Evolutionary conservation across 2,329 filamentous ascomycete genomes (phyloP).

Genomic region (Ceratocystis lukuohia): DNA sequence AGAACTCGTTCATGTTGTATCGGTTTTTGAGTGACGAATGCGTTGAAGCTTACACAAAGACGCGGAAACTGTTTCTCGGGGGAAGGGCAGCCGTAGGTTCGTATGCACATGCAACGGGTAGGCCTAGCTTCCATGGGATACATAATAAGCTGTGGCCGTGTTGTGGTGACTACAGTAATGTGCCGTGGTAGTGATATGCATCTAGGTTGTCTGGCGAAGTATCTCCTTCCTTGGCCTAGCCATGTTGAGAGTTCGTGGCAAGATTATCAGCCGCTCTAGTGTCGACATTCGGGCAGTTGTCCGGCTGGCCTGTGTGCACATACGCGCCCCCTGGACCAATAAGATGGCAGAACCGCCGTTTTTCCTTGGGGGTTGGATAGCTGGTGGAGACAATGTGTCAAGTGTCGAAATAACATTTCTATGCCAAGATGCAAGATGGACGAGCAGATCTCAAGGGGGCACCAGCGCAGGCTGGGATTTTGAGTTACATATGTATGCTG

Average conservation of each 20-base stretch:
- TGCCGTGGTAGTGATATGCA: too few species aligned
- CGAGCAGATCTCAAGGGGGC: slow-evolving; percentile 29
- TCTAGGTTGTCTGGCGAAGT: background rate
- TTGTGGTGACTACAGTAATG: too few species aligned
- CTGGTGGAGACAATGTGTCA: background rate
- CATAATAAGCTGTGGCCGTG: background rate
- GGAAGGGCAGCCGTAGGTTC: slow-evolving; percentile 28
- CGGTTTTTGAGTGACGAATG: slow-evolving; percentile 27
- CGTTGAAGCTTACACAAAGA: slow-evolving; percentile 32
- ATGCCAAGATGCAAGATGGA: slow-evolving; percentile 27
- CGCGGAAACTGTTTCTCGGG: slow-evolving; percentile 26
- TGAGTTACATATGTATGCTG: slow-evolving; percentile 17
- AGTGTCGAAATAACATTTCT: slow-evolving; percentile 22
- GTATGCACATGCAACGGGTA: slow-evolving; percentile 24
- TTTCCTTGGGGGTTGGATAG: background rate
- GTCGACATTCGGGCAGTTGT: slow-evolving; percentile 26
- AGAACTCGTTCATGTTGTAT: slow-evolving; percentile 26
- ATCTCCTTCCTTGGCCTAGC: too few species aligned
- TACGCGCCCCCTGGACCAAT: slow-evolving; percentile 29
- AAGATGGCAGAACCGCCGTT: background rate
- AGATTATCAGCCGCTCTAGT: slow-evolving; percentile 27
- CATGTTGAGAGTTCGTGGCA: slow-evolving; percentile 23
- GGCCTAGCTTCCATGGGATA: slow-evolving; percentile 24
- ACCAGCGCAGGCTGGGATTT: slow-evolving; percentile 25
- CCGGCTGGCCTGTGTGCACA: slow-evolving; percentile 29